Evolutionary conservation across 768 basidiomycete genomes (phyloP).

Genomic region (Lentinus brumalis): DNA sequence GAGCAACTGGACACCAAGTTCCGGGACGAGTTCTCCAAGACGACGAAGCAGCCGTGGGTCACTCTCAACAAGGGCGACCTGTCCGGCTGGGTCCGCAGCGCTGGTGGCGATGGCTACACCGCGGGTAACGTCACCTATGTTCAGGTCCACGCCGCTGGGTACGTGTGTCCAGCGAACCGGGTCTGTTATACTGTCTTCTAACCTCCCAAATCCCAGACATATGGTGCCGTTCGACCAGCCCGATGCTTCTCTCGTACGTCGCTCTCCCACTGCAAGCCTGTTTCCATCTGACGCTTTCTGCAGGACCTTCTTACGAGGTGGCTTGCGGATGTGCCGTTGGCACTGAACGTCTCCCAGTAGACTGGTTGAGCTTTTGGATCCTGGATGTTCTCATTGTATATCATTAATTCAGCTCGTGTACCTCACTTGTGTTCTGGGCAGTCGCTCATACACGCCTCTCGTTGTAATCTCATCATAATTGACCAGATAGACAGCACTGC

Average conservation of each 20-base stretch:
- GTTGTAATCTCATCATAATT: too few species aligned
- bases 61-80: constrained; percentile 50
- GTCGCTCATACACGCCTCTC: too few species aligned
- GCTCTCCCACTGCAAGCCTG: not conserved
- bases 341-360: constrained; percentile 23
- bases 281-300: constrained; percentile 2
- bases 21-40: constrained; percentile 56
- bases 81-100: constrained; percentile 71
- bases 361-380: constrained; percentile 13
- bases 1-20: constrained; percentile 62
- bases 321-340: constrained; percentile 55
- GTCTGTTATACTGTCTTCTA: not conserved
- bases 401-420: too few species aligned
- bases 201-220: constrained; percentile 51
- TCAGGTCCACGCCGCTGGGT: constrained; percentile 79
- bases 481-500: too few species aligned
- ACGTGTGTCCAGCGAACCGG: constrained; percentile 27
- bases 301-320: constrained; percentile 65
- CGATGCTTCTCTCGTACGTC: constrained; percentile 74
- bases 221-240: constrained; percentile 94
- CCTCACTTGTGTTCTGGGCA: too few species aligned
- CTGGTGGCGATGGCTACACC: constrained; percentile 60
- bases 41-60: constrained; percentile 57
- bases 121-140: constrained; percentile 90
- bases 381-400: too few species aligned